Evolutionary conservation across 352 stramenopile genomes (phyloP).

Genomic region (Globisporangium cederbergense): DNA sequence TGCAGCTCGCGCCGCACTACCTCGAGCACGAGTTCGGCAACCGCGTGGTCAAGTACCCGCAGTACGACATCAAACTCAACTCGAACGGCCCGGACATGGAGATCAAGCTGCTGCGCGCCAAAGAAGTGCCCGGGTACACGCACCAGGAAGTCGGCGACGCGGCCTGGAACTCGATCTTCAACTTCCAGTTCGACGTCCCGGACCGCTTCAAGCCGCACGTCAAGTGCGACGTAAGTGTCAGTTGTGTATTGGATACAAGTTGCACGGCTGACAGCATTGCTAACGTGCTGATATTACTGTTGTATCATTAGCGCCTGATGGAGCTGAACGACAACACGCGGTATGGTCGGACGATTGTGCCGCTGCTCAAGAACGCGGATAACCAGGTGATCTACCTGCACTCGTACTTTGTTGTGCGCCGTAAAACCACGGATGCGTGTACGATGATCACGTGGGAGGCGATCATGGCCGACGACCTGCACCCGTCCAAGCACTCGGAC

Average conservation of each 20-base stretch:
- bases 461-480: constrained; percentile 64
- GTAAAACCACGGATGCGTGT: constrained; percentile 48
- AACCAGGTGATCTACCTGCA: constrained; percentile 72
- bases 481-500: constrained; percentile 53
- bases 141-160: constrained; percentile 61
- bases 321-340: constrained; percentile 75
- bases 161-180: constrained; percentile 74
- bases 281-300: background rate
- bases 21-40: constrained; percentile 50
- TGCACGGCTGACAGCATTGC: background rate
- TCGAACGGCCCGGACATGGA: constrained; percentile 78
- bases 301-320: constrained; percentile 44
- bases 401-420: constrained; percentile 72
- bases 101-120: constrained; percentile 71
- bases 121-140: constrained; percentile 49
- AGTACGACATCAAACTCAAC: constrained; percentile 80
- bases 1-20: constrained; percentile 48
- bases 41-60: constrained; percentile 41
- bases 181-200: constrained; percentile 73
- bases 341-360: constrained; percentile 72
- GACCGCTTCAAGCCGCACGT: constrained; percentile 61
- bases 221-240: constrained; percentile 41
- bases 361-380: constrained; percentile 59
- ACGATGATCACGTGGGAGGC: constrained; percentile 71
- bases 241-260: background rate